Conservation (phyloP, 2,329 filamentous ascomycete genomes). For the Fusarium drepaniforme region DNA sequence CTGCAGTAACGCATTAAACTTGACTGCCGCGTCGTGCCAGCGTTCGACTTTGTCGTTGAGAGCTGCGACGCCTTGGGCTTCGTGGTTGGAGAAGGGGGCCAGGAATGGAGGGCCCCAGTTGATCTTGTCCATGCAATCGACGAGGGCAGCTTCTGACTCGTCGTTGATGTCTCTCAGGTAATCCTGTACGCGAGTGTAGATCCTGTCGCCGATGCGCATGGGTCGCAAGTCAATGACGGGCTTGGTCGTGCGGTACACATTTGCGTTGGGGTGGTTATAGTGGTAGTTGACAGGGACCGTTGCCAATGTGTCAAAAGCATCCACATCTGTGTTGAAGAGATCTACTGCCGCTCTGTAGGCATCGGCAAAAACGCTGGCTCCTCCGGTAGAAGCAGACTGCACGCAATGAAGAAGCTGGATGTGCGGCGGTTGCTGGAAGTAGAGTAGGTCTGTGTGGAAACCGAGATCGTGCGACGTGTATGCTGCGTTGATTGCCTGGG, state of each 20-base stretch:
- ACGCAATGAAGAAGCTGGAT: slow-evolving; percentile 4
- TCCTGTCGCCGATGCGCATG: background rate
- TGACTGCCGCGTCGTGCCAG: background rate
- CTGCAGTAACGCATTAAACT: background rate
- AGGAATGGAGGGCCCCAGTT: slow-evolving; percentile 10
- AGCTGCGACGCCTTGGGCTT: background rate
- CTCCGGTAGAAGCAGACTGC: slow-evolving; percentile 2
- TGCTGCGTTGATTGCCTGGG: background rate
- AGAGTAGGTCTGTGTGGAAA: slow-evolving; percentile 6
- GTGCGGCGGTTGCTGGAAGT: slow-evolving; percentile 1
- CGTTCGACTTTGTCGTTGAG: background rate
- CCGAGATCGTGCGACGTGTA: slow-evolving; percentile 4
- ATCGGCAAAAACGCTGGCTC: slow-evolving; percentile 3
- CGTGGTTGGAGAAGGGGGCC: slow-evolving; percentile 7
- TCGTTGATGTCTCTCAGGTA: background rate
- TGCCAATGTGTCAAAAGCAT: background rate
- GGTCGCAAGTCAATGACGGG: slow-evolving; percentile 10
- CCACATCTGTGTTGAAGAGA: background rate
- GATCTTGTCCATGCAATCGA: slow-evolving; percentile 10
- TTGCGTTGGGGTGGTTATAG: slow-evolving; percentile 12
- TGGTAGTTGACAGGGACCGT: slow-evolving; percentile 16
- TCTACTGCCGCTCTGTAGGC: background rate
- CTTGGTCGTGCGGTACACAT: slow-evolving; percentile 15
- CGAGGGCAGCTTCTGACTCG: background rate
- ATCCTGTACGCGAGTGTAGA: background rate